Base-by-base conservation (phyloP, 2,329 filamentous ascomycete genomes). In the Ophiostoma ulmi region DNA sequence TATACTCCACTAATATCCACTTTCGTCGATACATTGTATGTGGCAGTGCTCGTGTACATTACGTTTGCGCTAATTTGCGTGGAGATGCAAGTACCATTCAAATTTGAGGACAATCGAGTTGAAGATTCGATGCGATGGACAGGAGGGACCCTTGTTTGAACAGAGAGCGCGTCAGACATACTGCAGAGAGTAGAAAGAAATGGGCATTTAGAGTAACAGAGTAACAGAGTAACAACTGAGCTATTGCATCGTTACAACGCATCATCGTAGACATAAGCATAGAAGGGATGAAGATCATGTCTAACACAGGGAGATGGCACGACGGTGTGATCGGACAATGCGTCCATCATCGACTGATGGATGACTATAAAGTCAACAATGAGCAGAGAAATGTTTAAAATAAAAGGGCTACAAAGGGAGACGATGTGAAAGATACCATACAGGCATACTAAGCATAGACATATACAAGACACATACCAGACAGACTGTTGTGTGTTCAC, bases 401-500 rank as follows among this genome's bases (percentile, higher is more conserved):
- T 35, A 17, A 35, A 63, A 35, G 5, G n/a, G 55, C 55, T 31
- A 31, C 31, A 3, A 31, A 61, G 55, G 13, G 22, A 31, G 52
- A 26, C n/a, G 4, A 11, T 26, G 8, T 35, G 3, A 31, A 64
- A 36, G 61, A 64, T 38, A 64, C 31, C 14, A 36, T 10, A n/a
- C 35, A 36, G 44, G 5, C n/a, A 58, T 26, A 58, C 39, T 44
- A 44, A 17, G 14, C 39, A 44, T 44, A 44, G 39, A 44, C 48
- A 55, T n/a, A 26, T 22, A 13, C n/a, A 17, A 58, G 52, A 26
- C 63, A 11, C 35, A 39, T 65, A 20, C 35, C 20, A 65, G 36
- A 65, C 63, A 65, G 63, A 39, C 20, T 65, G 36, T 22, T 65
- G 63, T 65, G 67, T 64, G 65, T 35, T 67, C 65, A 67, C 38